Conservation (phyloP, 225 moss, liverwort and hornwort species). For the Asterella californica region DNA sequence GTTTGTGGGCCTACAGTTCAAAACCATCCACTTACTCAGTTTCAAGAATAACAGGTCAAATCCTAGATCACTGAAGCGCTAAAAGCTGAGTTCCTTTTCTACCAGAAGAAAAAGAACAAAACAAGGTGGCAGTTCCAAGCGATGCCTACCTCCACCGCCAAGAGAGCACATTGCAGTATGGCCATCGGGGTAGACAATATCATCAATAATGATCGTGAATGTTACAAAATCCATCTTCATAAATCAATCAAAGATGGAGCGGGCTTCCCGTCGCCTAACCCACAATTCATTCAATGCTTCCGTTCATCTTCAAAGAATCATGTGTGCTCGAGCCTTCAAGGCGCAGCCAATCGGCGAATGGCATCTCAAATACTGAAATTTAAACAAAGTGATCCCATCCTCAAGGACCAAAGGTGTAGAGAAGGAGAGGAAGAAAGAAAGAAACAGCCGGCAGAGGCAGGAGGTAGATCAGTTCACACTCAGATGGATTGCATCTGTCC, state of each 20-base stretch:
- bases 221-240: conserved; percentile 64
- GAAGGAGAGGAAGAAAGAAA: too few species aligned
- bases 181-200: conserved; percentile 84
- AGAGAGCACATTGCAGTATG: conserved; percentile 64
- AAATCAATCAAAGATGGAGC: not conserved
- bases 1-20: conserved; percentile 69
- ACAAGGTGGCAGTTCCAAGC: not conserved
- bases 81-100: not conserved
- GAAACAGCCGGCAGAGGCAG: too few species aligned
- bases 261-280: too few species aligned
- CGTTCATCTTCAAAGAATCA: too few species aligned
- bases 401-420: too few species aligned
- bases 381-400: too few species aligned
- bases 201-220: conserved; percentile 70
- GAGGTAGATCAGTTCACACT: too few species aligned
- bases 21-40: not conserved
- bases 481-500: too few species aligned
- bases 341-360: too few species aligned
- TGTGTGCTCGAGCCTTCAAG: too few species aligned
- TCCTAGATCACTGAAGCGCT: not conserved
- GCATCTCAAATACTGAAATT: too few species aligned
- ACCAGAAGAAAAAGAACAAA: not conserved
- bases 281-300: too few species aligned
- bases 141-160: conserved; percentile 72
- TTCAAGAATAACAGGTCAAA: not conserved